A percentile compares a stretch with the other conserved stretches of the same genome.
These are phyloP conservation scores for Musa balbisiana DNA, from an alignment of 202 grass and related monocot genomes.

Conservation along the genomic window DNA sequence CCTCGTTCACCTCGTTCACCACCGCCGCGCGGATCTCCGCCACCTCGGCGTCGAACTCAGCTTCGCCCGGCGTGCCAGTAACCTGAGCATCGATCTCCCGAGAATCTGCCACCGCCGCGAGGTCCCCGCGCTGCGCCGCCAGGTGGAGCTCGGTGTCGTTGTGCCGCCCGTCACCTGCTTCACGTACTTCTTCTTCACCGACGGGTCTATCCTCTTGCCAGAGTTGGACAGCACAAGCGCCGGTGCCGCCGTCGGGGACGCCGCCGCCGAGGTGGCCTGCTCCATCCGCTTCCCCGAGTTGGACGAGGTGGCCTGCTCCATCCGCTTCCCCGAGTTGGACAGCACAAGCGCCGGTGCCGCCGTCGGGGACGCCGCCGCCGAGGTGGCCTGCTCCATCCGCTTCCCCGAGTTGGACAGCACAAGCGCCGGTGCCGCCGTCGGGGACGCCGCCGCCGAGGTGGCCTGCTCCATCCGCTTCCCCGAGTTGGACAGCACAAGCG, in stretches of 20 bases:
- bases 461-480: no score
- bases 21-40: slow-evolving; percentile 19
- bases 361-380: no score
- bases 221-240: slow-evolving; percentile 7
- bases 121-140: slow-evolving; percentile 13
- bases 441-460: no score
- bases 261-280: slow-evolving; percentile 8
- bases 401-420: no score
- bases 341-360: neutral
- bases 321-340: slow-evolving; percentile 20
- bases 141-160: slow-evolving; percentile 22
- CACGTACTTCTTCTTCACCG: slow-evolving; percentile 14
- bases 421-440: no score
- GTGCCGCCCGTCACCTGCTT: slow-evolving; percentile 8
- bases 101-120: slow-evolving; percentile 6
- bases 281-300: slow-evolving; percentile 43
- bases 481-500: no score
- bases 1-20: slow-evolving; percentile 16
- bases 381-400: no score
- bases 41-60: slow-evolving; percentile 10
- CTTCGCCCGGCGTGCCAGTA: neutral
- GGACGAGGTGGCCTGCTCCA: no score
- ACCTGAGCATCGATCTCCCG: slow-evolving; percentile 1
- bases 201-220: neutral
- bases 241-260: neutral